Evolutionary conservation across 2,329 filamentous ascomycete species (phyloP).

Genomic region (Shiraia sp.): DNA sequence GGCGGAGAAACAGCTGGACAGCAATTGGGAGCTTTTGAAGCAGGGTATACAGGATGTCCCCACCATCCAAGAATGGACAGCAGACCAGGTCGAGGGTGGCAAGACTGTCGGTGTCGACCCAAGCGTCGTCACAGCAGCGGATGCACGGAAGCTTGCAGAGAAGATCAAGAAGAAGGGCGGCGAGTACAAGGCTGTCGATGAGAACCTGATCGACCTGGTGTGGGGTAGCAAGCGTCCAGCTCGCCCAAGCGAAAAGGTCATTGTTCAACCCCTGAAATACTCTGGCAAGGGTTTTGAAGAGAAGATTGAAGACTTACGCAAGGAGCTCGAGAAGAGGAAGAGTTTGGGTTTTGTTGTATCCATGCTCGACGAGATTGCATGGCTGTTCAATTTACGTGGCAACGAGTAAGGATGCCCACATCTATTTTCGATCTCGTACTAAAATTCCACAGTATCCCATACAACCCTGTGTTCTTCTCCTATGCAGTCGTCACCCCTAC

Average conservation of each 20-base stretch:
- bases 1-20: conserved; percentile 84
- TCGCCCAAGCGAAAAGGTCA: conserved; percentile 75
- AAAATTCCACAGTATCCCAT: conserved; percentile 68
- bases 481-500: conserved; percentile 85
- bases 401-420: conserved; percentile 63
- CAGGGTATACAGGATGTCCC: conserved; percentile 91
- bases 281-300: conserved; percentile 80
- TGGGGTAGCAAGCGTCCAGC: conserved; percentile 77
- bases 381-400: conserved; percentile 97
- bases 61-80: conserved; percentile 95
- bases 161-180: conserved; percentile 88
- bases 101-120: conserved; percentile 92
- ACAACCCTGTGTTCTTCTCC: conserved; percentile 98
- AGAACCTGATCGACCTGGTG: conserved; percentile 89
- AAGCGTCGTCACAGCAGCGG: conserved; percentile 76
- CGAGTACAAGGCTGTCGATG: conserved; percentile 72
- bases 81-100: conserved; percentile 81
- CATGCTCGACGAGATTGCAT: conserved; percentile 94
- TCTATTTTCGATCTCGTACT: conserved; percentile 3
- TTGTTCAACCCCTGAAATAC: conserved; percentile 71
- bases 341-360: conserved; percentile 85
- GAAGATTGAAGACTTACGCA: conserved; percentile 85
- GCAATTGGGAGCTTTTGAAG: conserved; percentile 90
- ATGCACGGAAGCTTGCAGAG: conserved; percentile 76
- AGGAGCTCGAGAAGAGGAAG: conserved; percentile 89